phyloP scores from a whole-genome alignment of 2,329 filamentous ascomycete species.

The Basipetospora sp. region DNA sequence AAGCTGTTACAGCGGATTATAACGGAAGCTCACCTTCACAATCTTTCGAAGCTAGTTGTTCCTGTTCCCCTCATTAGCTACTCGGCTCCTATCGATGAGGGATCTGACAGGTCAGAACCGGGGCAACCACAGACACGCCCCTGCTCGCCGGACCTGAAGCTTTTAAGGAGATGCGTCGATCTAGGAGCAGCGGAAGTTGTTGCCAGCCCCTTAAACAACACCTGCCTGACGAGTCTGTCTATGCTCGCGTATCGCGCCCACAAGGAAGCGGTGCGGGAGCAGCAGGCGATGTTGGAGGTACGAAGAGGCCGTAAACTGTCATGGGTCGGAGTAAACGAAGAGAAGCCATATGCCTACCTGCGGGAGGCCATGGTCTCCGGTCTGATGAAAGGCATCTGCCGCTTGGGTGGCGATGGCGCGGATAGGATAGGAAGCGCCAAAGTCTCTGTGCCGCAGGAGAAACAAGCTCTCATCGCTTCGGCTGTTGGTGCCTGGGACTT shows the following conservation, averaged over 20 bases:
- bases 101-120: slow-evolving; percentile 13
- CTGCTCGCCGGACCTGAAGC: slow-evolving; percentile 23
- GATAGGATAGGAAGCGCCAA: slow-evolving; percentile 49
- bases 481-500: slow-evolving; percentile 74
- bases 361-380: slow-evolving; percentile 87
- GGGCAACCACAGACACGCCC: slow-evolving; percentile 12
- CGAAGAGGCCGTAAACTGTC: slow-evolving; percentile 70
- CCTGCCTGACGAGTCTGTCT: slow-evolving; percentile 60
- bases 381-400: slow-evolving; percentile 80
- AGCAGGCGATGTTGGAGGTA: slow-evolving; percentile 55
- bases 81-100: slow-evolving; percentile 14
- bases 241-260: slow-evolving; percentile 74
- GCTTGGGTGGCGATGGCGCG: slow-evolving; percentile 46
- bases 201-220: slow-evolving; percentile 59
- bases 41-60: slow-evolving; percentile 40
- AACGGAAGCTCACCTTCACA: slow-evolving; percentile 41
- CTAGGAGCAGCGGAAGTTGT: slow-evolving; percentile 78
- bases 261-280: slow-evolving; percentile 59
- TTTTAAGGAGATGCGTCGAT: slow-evolving; percentile 62
- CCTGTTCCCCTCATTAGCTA: slow-evolving; percentile 39
- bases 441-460: slow-evolving; percentile 51
- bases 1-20: slow-evolving; percentile 40
- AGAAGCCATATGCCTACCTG: slow-evolving; percentile 77
- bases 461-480: slow-evolving; percentile 49
- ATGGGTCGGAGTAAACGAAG: slow-evolving; percentile 77